Evolutionary conservation across 441 rosid species (phyloP), one percentile per base, ranked within the genome.

Genomic region (Croton laevigatus): DNA sequence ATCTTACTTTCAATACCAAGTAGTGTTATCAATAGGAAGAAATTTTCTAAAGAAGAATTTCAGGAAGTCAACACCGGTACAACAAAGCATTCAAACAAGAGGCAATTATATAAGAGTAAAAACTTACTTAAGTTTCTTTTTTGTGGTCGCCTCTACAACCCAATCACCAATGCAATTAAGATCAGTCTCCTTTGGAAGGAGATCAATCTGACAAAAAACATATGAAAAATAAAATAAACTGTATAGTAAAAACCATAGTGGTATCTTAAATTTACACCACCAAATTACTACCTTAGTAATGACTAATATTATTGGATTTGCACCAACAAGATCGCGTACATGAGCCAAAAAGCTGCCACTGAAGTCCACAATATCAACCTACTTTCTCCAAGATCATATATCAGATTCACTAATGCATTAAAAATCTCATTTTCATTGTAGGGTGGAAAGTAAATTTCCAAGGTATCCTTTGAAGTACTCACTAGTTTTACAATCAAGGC

Each of bases 291-390:
- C 99, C 98, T 94, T 95, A 37, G 99, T 92, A 70, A 92, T 81
- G 66, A 92, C 98, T 59, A 95, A 74, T 71, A 92, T 89, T 53
- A 95, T 89, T 16, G 99, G 98, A 84, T 95, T 95, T 62, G 96
- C 89, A 66, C 99, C 99, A 71, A 81, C 87, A 72, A 95, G 87
- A 78, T 92, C 98, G 76, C 98, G 99, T 2, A 91, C 86, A 77
- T 87, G 99, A 73, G 94, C 84, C 87, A 95, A 78, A 75, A 89
- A 92, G 75, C 98, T 92, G 75, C 98, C 99, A 74, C 86, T 91
- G 80, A 95, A 91, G 82, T 95, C 99, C 78, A 92, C 98, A 60
- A 92, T 88, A 75, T 95, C 99, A 74, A 95, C 97, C 98, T 94
- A 78, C n/a, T 72, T 46, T 48, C 54, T 37, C 71, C 36, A 66